A percentile compares a stretch with the other conserved stretches of the same genome.
These are phyloP conservation scores for Pseudohyphozyma bogoriensis DNA, from an alignment of 768 basidiomycete species.

Conservation along the genomic window DNA sequence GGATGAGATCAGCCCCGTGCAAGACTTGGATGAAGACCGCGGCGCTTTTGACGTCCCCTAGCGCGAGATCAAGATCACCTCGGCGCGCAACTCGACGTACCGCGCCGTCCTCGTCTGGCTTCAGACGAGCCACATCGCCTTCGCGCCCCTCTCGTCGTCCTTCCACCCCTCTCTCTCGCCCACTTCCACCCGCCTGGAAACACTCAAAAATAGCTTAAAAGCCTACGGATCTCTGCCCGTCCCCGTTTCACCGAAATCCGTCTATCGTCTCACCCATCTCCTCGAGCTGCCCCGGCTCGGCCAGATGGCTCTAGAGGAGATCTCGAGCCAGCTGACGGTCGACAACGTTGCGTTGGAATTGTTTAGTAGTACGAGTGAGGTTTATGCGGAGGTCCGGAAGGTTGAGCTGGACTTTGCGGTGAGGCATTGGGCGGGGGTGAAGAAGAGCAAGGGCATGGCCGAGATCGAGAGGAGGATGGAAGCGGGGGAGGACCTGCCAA, in stretches of 20 bases:
- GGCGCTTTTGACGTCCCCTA: neutral
- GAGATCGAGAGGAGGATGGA: neutral
- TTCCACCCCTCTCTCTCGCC: neutral
- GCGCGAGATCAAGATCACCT: neutral
- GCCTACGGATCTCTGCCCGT: neutral
- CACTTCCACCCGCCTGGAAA: neutral
- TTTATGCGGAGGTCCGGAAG: neutral
- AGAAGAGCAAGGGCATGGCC: neutral
- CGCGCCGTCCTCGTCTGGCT: slow-evolving; percentile 1
- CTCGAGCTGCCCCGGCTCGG: neutral
- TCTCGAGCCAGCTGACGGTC: neutral
- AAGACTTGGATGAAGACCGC: neutral
- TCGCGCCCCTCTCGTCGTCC: neutral
- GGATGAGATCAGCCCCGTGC: neutral
- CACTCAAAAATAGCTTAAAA: neutral
- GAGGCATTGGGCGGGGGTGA: neutral
- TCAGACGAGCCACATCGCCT: neutral
- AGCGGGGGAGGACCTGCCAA: neutral
- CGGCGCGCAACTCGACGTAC: neutral
- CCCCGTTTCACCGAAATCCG: slow-evolving; percentile 2
- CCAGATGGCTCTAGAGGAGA: neutral
- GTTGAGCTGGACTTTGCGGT: neutral
- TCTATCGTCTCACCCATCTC: slow-evolving; percentile 10
- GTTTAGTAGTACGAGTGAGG: neutral
- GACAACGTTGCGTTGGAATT: neutral